A percentile compares a stretch with the other conserved stretches of the same genome.
phyloP scores from a whole-genome alignment of 1,139 yeast species.

The Candida neerlandica region DNA sequence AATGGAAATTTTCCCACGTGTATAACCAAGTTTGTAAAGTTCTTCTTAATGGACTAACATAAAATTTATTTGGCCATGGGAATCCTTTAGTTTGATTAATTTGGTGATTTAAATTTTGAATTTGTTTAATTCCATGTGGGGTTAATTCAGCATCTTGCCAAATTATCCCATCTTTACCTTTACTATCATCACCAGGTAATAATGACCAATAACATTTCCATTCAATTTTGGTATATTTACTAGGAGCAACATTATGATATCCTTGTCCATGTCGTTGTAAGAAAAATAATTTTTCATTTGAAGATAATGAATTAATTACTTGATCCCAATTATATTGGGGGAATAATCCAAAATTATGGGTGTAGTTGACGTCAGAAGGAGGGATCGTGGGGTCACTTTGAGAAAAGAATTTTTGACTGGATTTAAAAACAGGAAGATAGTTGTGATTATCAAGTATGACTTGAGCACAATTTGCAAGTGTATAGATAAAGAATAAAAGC shows the following conservation, averaged over 20 bases:
- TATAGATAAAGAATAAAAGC: background rate
- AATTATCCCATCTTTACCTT: conserved; percentile 32
- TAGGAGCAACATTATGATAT: conserved; percentile 37
- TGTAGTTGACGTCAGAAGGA: conserved; percentile 11
- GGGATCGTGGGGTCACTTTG: conserved; percentile 22
- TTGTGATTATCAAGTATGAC: background rate
- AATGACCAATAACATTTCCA: conserved; percentile 40
- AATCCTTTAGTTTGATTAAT: conserved; percentile 19
- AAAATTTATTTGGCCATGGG: conserved; percentile 32
- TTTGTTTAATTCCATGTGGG: conserved; percentile 26
- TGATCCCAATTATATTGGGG: conserved; percentile 21
- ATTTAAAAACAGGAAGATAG: conserved; percentile 10
- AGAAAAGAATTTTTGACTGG: conserved; percentile 20
- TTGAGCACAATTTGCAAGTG: background rate
- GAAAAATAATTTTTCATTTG: conserved; percentile 31
- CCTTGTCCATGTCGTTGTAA: conserved; percentile 48
- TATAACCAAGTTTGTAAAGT: conserved; percentile 35
- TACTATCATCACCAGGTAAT: conserved; percentile 32
- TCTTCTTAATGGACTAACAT: conserved; percentile 39
- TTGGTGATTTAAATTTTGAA: conserved; percentile 20
- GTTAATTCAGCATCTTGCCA: conserved; percentile 46
- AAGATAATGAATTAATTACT: conserved; percentile 8
- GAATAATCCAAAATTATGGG: conserved; percentile 24
- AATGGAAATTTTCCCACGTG: conserved; percentile 30
- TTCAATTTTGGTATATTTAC: conserved; percentile 18